Evolutionary conservation across 345 rosid species (phyloP), one percentile per base, ranked within the genome.

Genomic region (Citrus reticulata): DNA sequence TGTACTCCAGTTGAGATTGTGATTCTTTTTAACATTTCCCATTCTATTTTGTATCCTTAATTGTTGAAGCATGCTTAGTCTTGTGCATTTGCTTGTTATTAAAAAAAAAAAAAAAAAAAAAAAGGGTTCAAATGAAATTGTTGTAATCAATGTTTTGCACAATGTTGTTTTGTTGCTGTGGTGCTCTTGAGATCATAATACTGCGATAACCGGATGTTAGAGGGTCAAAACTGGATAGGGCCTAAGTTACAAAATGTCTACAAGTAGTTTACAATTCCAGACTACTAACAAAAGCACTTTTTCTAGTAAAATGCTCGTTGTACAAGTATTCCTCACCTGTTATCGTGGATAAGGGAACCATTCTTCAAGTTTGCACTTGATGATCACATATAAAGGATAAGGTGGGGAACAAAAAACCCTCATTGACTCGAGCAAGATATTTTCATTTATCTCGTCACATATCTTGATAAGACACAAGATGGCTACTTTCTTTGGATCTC

Each of bases 401-500:
- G 62, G 86, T 71, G 57, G 80, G 85, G 81, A 72, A 80, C 72
- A 7, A 51, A 51, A 34, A 11, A 10, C 3, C 6, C 2, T 29
- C 46, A 65, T 24, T 30, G 63, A 55, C 51, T 1, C n/a, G 79
- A 63, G 19, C 49, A 70, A 9, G 11, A 68, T 35, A 34, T 14
- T 64, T 77, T 9, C 22, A 25, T 27, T 40, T 9, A 55, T 51
- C 4, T 3, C 3, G n/a, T 67, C 9, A 49, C 70, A n/a, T 13
- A 32, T 70, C 72, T 54, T 51, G 39, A 42, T 55, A 42, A 7
- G 3, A 46, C 5, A 5, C n/a, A 66, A 73, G 68, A 76, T 87
- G 92, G 88, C 90, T 10, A 63, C 88, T 37, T 79, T 87, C 80
- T 85, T 85, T 37, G 81, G 84, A 13, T 82, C 89, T 57, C 81